Conservation (phyloP, 2,329 filamentous ascomycete species). For the Calonectria multiphialidica region DNA sequence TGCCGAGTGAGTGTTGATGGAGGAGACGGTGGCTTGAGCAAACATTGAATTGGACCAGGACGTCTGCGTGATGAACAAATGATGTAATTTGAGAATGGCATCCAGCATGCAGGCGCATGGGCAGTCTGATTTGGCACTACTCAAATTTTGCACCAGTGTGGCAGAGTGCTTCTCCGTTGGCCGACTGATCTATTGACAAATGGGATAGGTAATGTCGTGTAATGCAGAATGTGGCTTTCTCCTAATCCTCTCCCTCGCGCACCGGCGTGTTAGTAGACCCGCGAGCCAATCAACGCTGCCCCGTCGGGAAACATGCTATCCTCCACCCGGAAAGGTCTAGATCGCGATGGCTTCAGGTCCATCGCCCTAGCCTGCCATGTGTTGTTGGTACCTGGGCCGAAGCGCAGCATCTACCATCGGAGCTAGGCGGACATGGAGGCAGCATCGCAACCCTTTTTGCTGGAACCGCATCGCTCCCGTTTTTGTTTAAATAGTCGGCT, state of each 20-base stretch:
- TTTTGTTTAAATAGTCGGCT: slow-evolving; percentile 2
- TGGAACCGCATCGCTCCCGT: neutral
- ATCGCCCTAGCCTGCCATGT: neutral
- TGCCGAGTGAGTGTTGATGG: neutral
- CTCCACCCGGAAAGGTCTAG: slow-evolving; percentile 1
- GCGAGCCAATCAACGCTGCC: neutral
- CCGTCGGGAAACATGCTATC: neutral
- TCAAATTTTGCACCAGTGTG: neutral
- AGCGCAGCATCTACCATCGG: neutral
- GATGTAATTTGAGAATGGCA: neutral
- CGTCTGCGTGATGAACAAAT: neutral
- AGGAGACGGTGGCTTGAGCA: neutral
- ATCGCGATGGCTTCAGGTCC: slow-evolving; percentile 5
- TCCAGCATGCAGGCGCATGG: neutral
- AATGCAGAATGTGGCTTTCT: neutral
- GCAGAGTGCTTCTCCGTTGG: neutral
- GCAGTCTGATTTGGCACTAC: neutral
- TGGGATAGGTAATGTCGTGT: neutral
- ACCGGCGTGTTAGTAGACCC: neutral
- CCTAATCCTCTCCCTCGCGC: neutral
- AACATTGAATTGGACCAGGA: too few relatives aligned
- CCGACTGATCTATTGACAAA: neutral
- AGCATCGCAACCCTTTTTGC: neutral
- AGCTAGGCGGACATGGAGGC: neutral
- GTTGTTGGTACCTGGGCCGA: neutral